Conservation (phyloP, 2,329 filamentous ascomycete species). For the Colletotrichum sp. region DNA sequence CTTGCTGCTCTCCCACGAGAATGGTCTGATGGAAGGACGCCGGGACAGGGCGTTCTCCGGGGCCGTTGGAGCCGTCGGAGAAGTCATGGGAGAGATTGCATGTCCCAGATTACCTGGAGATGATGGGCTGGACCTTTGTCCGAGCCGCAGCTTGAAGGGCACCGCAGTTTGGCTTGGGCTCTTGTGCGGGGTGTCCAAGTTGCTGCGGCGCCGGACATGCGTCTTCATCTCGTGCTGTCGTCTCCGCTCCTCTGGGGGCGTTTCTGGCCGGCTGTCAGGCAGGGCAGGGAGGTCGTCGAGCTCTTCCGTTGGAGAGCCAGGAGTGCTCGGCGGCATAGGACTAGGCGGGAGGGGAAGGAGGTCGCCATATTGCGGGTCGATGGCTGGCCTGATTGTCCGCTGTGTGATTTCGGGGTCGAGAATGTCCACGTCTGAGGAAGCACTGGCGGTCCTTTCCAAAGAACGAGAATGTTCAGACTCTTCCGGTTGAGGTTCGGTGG, state of each 20-base stretch:
- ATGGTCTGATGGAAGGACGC: conserved; percentile 54
- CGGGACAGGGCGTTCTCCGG: conserved; percentile 37
- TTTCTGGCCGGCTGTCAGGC: conserved; percentile 65
- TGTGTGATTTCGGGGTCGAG: conserved; percentile 64
- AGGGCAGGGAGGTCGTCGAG: conserved; percentile 54
- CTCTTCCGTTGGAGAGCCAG: conserved; percentile 50
- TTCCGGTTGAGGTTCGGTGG: conserved; percentile 49
- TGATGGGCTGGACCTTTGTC: conserved; percentile 48
- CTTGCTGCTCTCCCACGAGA: conserved; percentile 66
- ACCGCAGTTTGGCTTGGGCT: conserved; percentile 64
- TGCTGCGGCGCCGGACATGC: conserved; percentile 55
- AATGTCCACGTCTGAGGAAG: conserved; percentile 35
- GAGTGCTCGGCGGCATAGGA: conserved; percentile 66
- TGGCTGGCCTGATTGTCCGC: conserved; percentile 66
- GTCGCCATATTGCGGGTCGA: conserved; percentile 71
- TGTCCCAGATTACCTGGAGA: conserved; percentile 43
- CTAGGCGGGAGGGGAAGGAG: conserved; percentile 69
- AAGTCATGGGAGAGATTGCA: conserved; percentile 43
- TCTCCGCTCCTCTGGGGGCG: conserved; percentile 54
- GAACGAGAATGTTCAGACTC: conserved; percentile 23
- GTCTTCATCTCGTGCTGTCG: conserved; percentile 42
- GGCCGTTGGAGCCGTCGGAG: conserved; percentile 34
- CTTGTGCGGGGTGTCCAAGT: conserved; percentile 51
- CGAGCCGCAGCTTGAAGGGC: conserved; percentile 60
- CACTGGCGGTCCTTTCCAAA: conserved; percentile 1